These are phyloP conservation scores for Entomortierella parvispora DNA, from an alignment of 192 early-diverging fungal species.

Conservation along the genomic window DNA sequence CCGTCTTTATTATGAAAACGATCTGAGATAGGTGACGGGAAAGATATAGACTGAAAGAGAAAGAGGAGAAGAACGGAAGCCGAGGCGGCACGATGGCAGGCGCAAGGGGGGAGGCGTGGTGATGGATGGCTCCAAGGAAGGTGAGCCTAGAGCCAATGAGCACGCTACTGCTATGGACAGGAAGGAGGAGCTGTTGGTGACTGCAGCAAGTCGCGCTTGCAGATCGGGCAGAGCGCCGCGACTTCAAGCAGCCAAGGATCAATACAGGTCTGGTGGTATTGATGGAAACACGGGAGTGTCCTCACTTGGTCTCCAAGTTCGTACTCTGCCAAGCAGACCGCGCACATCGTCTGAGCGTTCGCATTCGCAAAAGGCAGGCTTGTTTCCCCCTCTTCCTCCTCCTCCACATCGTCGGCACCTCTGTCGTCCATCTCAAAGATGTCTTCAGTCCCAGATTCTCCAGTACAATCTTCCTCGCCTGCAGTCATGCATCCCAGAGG, in stretches of 20 bases:
- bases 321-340: slow-evolving; percentile 64
- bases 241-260: slow-evolving; percentile 62
- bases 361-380: slow-evolving; percentile 43
- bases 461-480: neutral
- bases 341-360: slow-evolving; percentile 54
- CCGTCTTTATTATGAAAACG: no score
- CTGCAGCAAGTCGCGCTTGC: slow-evolving; percentile 54
- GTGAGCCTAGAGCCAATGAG: no score
- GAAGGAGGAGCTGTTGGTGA: no score
- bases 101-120: no score
- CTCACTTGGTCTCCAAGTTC: slow-evolving; percentile 56
- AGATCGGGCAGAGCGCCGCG: slow-evolving; percentile 63
- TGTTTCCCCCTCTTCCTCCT: no score
- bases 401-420: slow-evolving; percentile 3
- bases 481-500: neutral
- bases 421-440: neutral
- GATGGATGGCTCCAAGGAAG: no score
- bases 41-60: no score
- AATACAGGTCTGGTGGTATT: slow-evolving; percentile 64
- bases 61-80: no score
- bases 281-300: slow-evolving; percentile 61
- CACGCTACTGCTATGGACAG: no score
- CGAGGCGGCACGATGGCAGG: no score
- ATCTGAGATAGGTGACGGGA: no score
- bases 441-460: neutral